Conservation (phyloP, 805 yeast genomes). For the Torulaspora delbrueckii region DNA sequence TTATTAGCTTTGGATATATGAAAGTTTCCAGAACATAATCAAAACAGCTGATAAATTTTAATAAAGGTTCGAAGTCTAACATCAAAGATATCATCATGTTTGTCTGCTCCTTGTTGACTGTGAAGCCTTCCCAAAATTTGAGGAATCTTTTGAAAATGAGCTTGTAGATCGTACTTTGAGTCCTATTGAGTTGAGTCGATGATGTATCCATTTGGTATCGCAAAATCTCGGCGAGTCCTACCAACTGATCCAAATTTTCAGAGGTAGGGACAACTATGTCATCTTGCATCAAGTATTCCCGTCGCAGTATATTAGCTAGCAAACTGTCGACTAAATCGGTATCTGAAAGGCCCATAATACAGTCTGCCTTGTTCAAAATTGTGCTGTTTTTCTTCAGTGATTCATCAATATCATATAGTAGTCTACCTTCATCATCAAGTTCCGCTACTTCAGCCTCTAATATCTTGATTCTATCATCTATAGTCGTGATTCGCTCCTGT, state of each 20-base stretch:
- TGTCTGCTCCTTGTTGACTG: slow-evolving; percentile 6
- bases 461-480: slow-evolving; percentile 7
- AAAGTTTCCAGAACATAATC: slow-evolving; percentile 30
- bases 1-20: slow-evolving; percentile 38
- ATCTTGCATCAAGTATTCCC: neutral
- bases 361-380: slow-evolving; percentile 2
- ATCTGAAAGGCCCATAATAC: slow-evolving; percentile 18
- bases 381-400: neutral
- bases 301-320: slow-evolving; percentile 13
- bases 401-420: slow-evolving; percentile 4
- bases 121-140: slow-evolving; percentile 12
- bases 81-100: slow-evolving; percentile 12
- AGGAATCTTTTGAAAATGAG: slow-evolving; percentile 10
- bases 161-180: slow-evolving; percentile 24
- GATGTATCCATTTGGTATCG: slow-evolving; percentile 21
- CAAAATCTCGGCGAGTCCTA: slow-evolving; percentile 12
- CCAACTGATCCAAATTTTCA: slow-evolving; percentile 3
- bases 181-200: slow-evolving; percentile 17
- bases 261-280: slow-evolving; percentile 8
- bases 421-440: slow-evolving; percentile 4
- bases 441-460: slow-evolving; percentile 6
- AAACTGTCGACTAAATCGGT: slow-evolving; percentile 17
- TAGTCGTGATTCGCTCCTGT: neutral
- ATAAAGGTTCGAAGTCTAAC: slow-evolving; percentile 19
- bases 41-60: slow-evolving; percentile 20